phyloP scores from a whole-genome alignment of 805 yeast species.

The Maudiozyma saulgeensis region DNA sequence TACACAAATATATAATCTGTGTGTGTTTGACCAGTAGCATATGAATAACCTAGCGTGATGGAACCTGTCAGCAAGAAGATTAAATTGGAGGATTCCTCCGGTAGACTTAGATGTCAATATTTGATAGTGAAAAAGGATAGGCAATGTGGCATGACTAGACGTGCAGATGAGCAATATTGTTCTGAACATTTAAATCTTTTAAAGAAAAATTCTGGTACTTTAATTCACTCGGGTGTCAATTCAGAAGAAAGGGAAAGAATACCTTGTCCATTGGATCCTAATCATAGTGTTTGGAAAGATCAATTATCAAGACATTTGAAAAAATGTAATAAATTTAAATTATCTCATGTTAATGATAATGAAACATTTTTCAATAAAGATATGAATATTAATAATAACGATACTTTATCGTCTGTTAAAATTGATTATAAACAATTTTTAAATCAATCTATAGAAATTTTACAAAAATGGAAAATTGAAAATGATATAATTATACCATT shows the following conservation, averaged over 20 bases:
- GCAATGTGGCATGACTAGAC: slow-evolving; percentile 27
- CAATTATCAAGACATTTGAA: slow-evolving; percentile 43
- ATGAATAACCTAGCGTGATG: no score
- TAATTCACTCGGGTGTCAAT: not conserved
- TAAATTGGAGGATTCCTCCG: not conserved
- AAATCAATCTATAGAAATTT: not conserved
- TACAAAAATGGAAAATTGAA: not conserved
- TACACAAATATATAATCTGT: no score
- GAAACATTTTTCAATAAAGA: slow-evolving; percentile 46
- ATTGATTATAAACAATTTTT: not conserved
- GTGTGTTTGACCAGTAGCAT: no score
- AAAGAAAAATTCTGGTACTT: slow-evolving; percentile 15
- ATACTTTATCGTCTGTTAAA: not conserved
- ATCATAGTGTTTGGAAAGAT: slow-evolving; percentile 63
- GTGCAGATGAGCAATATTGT: slow-evolving; percentile 36
- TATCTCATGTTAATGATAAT: slow-evolving; percentile 21
- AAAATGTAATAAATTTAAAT: slow-evolving; percentile 47
- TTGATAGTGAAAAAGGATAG: slow-evolving; percentile 20
- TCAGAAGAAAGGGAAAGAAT: slow-evolving; percentile 24
- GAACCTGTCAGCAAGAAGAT: not conserved
- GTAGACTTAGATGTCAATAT: slow-evolving; percentile 19
- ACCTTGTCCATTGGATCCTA: slow-evolving; percentile 68
- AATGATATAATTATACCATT: not conserved
- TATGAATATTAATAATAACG: slow-evolving; percentile 29
- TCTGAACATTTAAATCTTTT: slow-evolving; percentile 66